Conservation (phyloP, 331 rosid genomes). For the Dryas integrifolia region DNA sequence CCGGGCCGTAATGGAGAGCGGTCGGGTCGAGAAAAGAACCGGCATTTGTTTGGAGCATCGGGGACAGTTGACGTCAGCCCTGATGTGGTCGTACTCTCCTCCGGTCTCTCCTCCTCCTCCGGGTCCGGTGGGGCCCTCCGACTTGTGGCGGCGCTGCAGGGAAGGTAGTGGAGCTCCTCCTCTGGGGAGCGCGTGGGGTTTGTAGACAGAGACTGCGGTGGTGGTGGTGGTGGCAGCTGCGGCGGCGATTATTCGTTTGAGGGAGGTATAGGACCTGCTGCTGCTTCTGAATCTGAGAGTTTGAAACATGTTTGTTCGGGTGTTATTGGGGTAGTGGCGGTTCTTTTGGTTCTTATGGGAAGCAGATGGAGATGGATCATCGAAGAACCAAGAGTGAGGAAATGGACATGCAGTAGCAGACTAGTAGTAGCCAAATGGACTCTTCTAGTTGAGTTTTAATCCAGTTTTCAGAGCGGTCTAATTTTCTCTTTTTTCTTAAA, state of each 20-base stretch:
- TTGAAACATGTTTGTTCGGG: background rate
- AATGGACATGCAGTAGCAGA: too few species aligned
- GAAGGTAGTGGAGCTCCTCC: background rate
- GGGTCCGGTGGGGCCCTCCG: slow-evolving; percentile 7
- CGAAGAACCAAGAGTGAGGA: too few species aligned
- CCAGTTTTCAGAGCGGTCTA: too few species aligned
- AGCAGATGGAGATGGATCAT: too few species aligned
- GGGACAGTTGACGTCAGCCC: slow-evolving; percentile 59
- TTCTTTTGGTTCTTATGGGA: too few species aligned
- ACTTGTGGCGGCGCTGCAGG: slow-evolving; percentile 9
- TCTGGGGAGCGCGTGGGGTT: background rate
- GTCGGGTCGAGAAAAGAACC: slow-evolving; percentile 57
- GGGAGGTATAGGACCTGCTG: background rate
- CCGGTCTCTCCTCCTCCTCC: background rate
- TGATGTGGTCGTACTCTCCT: slow-evolving; percentile 48
- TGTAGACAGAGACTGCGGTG: background rate
- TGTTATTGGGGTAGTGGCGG: too few species aligned
- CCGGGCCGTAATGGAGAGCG: slow-evolving; percentile 46
- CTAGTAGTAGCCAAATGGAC: too few species aligned
- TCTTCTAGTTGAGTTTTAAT: too few species aligned
- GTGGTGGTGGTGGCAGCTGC: background rate
- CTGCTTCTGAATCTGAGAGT: background rate
- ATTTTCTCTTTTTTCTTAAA: too few species aligned
- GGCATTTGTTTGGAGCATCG: slow-evolving; percentile 54
- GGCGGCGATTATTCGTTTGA: slow-evolving; percentile 7